Percentiles rank a stretch among this genome's conserved stretches.
These are phyloP conservation scores for Alternaria brassicae DNA, from an alignment of 2,329 filamentous ascomycete genomes.

Conservation along the genomic window DNA sequence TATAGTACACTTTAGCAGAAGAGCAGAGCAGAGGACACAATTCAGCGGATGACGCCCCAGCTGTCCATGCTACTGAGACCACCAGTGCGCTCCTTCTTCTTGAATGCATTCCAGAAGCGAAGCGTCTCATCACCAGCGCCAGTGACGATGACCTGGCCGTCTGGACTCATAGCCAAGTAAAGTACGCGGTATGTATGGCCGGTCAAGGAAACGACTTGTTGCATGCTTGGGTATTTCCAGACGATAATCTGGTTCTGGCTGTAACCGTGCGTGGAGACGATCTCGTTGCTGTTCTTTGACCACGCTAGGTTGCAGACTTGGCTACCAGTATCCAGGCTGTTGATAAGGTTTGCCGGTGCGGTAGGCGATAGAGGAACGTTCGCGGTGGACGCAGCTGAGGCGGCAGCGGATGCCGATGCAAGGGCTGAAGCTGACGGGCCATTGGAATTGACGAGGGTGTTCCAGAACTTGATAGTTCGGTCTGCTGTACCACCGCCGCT, in stretches of 20 bases:
- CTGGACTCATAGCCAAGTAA: conserved; percentile 96
- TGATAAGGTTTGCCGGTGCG: conserved; percentile 59
- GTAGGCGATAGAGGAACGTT: conserved; percentile 44
- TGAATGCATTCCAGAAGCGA: conserved; percentile 96
- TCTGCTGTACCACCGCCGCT: conserved; percentile 96
- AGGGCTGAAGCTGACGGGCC: conserved; percentile 52
- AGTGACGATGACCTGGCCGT: conserved; percentile 91
- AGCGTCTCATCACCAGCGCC: conserved; percentile 96
- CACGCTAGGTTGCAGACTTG: conserved; percentile 99
- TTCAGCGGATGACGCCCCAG: conserved; percentile 79
- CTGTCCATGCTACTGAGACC: conserved; percentile 68
- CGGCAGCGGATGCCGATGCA: conserved; percentile 47
- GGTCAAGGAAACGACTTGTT: conserved; percentile 91
- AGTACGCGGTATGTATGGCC: conserved; percentile 96
- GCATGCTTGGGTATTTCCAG: conserved; percentile 99
- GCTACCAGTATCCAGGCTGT: conserved; percentile 93
- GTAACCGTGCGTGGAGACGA: conserved; percentile 96
- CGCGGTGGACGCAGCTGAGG: conserved; percentile 41
- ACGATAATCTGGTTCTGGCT: conserved; percentile 98
- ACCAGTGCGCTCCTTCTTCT: conserved; percentile 73
- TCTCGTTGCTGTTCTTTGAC: conserved; percentile 97
- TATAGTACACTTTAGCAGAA: conserved; percentile 12
- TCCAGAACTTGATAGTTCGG: conserved; percentile 96
- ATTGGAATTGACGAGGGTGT: conserved; percentile 78
- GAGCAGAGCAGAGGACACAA: background rate